Base-by-base conservation (phyloP, 768 basidiomycete genomes). In the Trametopsis cervina region DNA sequence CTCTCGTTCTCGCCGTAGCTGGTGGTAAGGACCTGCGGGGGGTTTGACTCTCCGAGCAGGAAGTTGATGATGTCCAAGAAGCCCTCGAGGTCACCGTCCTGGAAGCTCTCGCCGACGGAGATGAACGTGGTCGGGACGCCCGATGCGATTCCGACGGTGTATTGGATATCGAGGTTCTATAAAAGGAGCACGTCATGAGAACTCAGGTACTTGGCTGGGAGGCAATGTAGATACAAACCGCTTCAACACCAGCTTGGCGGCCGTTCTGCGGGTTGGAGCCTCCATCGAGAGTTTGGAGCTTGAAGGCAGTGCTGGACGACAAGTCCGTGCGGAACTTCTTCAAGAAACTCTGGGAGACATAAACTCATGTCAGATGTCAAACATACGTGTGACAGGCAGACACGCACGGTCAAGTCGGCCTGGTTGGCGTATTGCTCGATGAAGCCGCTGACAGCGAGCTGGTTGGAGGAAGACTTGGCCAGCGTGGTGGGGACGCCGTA, bases 1-100 rank as follows among this genome's bases (percentile, higher is more conserved):
- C 81, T 78, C 48, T 89, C 86, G 52, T 78, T 73, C 38, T 86
- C 81, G 4, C 75, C 81, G 58, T 88, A 89, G 54, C 81, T 83
- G 0, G 82, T 88, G 0, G 84, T 58, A 21, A 88, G 80, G 7
- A 77, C 69, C 50, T 75, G 71, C 6, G 84, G 81, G 1, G 74
- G 61, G 35, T 66, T 57, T 11, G 62, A 40, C 25, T 76, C 69
- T 11, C 52, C 55, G 1, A 77, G 63, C 11, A 85, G 57, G 47
- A 71, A 77, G 40, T 81, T 70, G 26, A 87, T 63, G 80, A 83
- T 85, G 17, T 69, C 57, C n/a, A 59, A 44, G 55, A 61, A 59
- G 17, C 59, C 59, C 36, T 54, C 54, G 29, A 57, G 50, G 39
- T 51, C 55, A 29, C 57, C 57, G 26, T 59, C 60, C 26, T 51